Base-by-base conservation (phyloP, 352 stramenopile genomes). In the Phytophthora quininea region DNA sequence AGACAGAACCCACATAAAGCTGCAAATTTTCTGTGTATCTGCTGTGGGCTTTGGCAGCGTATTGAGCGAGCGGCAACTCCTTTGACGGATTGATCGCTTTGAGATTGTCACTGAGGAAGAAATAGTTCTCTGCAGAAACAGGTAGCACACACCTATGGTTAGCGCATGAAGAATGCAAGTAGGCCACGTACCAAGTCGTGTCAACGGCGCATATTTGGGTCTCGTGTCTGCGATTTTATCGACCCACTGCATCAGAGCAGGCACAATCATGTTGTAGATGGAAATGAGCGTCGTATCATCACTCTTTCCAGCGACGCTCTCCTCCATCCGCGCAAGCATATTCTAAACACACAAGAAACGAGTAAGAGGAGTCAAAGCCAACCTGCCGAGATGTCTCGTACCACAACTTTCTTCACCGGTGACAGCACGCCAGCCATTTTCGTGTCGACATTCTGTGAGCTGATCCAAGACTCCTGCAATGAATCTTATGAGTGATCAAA, bases 231-330 rank as follows among this genome's bases (percentile, higher is more conserved):
- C 75, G 10, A 89, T 62, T 47, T 87, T 89, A 40, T 92, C 86
- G 14, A 93, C 74, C 86, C 86, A 93, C 19, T 84, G 79, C 54
- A 91, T 74, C 27, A 78, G 89, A 6, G 79, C 64, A 5, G 84
- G 78, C 1, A 93, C 38, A 31, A 92, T 77, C 33, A 82, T 83
- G 24, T 89, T 73, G 69, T 91, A 91, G 33, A 93, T 89, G 8
- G 76, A 82, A 14, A 73, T 63, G 1, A 93, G 70, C 14, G 76
- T 89, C 27, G 68, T 79, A 51, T 91, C 78, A 40, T 86, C 77
- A 9, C 67, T 80, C 59, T 84, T 88, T 31, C 82, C 82, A 15
- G 65, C 76, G 12, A 86, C 82, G 50, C 80, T 86, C 51, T 90
- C 80, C 43, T 91, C 82, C 35, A 93, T 74, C 4, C 83, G 69